Evolutionary conservation across 345 rosid species (phyloP).

Genomic region (Hibiscus mutabilis): DNA sequence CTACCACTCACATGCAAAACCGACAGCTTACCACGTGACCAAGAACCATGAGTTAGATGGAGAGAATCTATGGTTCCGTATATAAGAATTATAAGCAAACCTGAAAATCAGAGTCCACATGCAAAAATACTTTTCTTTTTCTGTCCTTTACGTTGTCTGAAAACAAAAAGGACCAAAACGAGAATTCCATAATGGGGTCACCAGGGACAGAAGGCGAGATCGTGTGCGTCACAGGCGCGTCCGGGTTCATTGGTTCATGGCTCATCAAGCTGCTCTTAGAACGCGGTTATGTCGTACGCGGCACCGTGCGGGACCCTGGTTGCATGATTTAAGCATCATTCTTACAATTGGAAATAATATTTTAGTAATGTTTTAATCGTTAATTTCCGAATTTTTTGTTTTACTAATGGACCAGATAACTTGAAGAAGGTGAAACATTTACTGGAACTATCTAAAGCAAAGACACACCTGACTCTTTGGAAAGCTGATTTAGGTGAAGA

Average conservation of each 20-base stretch:
- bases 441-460: constrained; percentile 23
- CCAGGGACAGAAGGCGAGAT: not conserved
- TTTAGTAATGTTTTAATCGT: not conserved
- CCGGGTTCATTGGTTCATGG: constrained; percentile 17
- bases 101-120: not conserved
- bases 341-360: not conserved
- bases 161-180: not conserved
- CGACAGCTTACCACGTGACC: not conserved
- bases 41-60: not conserved
- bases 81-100: not conserved
- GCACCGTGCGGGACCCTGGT: constrained; percentile 14
- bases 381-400: not conserved
- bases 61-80: not conserved
- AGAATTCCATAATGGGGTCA: not conserved
- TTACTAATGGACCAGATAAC: constrained; percentile 7
- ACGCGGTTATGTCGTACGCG: constrained; percentile 4
- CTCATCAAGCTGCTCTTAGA: constrained; percentile 3
- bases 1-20: not conserved
- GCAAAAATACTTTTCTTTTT: not conserved
- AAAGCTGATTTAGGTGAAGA: constrained; percentile 21
- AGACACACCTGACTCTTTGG: constrained; percentile 23
- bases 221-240: constrained; percentile 12
- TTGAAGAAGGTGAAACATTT: constrained; percentile 20
- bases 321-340: not conserved
- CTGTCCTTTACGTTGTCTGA: not conserved